Conservation (phyloP, 306 rosid genomes). For the Vigna trinervia region DNA sequence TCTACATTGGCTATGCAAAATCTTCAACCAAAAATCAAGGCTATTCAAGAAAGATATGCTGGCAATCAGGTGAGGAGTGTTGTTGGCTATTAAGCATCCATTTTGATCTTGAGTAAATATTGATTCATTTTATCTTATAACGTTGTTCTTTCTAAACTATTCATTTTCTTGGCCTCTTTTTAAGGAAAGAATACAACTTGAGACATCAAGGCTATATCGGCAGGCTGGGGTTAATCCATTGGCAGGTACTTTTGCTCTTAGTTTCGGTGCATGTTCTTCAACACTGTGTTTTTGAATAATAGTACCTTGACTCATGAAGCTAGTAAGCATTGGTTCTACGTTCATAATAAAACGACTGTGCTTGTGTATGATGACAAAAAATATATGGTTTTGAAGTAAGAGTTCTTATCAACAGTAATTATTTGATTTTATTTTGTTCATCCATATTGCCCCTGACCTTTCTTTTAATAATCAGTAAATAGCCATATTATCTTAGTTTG, state of each 20-base stretch:
- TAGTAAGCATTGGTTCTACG: background rate
- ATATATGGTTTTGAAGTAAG: conserved; percentile 25
- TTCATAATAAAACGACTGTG: conserved; percentile 17
- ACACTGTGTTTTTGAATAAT: conserved; percentile 7
- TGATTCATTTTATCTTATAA: conserved; percentile 21
- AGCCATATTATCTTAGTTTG: conserved; percentile 1
- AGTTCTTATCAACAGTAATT: background rate
- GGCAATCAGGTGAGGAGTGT: conserved; percentile 87
- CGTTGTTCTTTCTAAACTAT: conserved; percentile 47
- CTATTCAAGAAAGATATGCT: conserved; percentile 95
- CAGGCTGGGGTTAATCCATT: conserved; percentile 99
- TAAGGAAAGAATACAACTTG: conserved; percentile 99
- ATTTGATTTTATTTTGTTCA: background rate
- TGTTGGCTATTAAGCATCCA: conserved; percentile 38
- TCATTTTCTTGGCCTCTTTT: conserved; percentile 49
- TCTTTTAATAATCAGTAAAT: background rate
- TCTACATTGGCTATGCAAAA: conserved; percentile 98
- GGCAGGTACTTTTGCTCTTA: conserved; percentile 66
- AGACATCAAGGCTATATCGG: conserved; percentile 88
- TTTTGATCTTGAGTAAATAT: conserved; percentile 38
- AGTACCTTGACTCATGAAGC: conserved; percentile 36
- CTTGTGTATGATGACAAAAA: conserved; percentile 1
- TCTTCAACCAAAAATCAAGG: conserved; percentile 96
- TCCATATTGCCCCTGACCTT: background rate
- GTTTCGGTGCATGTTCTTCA: conserved; percentile 18